Percentiles rank a stretch among this genome's conserved stretches.
Conservation (phyloP, 257 asterid species). For the Solanum etuberosum region DNA sequence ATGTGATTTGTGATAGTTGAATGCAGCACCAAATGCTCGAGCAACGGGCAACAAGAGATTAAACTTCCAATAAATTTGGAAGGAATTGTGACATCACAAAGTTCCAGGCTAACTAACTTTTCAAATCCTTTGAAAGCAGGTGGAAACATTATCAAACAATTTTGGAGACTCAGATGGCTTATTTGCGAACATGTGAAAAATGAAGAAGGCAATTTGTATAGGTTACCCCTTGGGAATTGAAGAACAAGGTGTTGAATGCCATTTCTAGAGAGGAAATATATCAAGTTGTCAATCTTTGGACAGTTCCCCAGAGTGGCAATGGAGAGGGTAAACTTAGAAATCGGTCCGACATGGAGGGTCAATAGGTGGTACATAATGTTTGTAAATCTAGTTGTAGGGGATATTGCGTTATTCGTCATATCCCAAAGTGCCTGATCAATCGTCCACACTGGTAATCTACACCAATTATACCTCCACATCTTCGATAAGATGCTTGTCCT, state of each 20-base stretch:
- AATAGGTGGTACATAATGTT: neutral
- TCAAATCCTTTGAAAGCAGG: neutral
- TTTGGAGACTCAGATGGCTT: neutral
- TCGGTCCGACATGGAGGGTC: neutral
- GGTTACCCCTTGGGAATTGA: neutral
- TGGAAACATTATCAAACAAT: neutral
- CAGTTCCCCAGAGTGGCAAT: neutral
- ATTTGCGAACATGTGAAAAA: neutral
- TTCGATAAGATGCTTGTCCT: neutral
- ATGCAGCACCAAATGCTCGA: neutral
- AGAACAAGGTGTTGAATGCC: neutral
- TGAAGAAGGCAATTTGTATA: neutral
- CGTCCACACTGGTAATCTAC: neutral
- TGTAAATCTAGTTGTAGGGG: neutral
- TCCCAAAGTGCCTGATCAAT: neutral
- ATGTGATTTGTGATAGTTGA: neutral
- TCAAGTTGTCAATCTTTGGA: neutral
- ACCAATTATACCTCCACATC: neutral
- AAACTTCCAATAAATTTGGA: neutral
- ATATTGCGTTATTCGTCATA: neutral
- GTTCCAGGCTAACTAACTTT: neutral
- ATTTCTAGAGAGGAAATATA: neutral
- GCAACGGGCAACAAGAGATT: neutral
- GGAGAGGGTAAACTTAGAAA: neutral
- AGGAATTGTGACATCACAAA: neutral